These are phyloP conservation scores for Rhodamnia argentea DNA, from an alignment of 345 rosid genomes.

Conservation along the genomic window DNA sequence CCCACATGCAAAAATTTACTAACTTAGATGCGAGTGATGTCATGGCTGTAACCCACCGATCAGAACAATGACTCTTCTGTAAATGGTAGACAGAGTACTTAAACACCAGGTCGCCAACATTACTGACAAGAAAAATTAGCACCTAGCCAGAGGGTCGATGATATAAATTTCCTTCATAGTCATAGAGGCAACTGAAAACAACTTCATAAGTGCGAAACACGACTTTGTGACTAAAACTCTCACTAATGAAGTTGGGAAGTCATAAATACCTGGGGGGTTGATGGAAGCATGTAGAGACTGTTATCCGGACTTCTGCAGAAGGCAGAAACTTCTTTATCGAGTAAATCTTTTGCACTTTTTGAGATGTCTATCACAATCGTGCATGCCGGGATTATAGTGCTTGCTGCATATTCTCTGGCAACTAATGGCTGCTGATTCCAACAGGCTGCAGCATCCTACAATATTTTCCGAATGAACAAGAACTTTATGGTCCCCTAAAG, in stretches of 20 bases:
- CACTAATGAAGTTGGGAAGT: not conserved
- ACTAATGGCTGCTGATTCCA: constrained; percentile 89
- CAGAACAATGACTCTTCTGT: not conserved
- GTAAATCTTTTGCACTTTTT: constrained; percentile 66
- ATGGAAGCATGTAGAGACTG: constrained; percentile 84
- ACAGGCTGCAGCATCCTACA: constrained; percentile 73
- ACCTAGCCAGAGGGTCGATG: not conserved
- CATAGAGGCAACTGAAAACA: not conserved
- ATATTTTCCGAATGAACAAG: not conserved
- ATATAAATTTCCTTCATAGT: not conserved
- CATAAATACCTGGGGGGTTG: constrained; percentile 67
- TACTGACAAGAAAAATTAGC: not conserved
- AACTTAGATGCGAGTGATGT: not conserved
- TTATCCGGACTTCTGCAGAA: constrained; percentile 82
- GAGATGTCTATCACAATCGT: constrained; percentile 59
- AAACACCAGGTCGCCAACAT: not conserved
- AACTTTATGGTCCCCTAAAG: not conserved
- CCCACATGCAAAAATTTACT: not conserved
- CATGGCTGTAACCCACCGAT: not conserved
- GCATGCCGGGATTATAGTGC: constrained; percentile 80
- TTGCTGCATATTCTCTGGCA: constrained; percentile 79
- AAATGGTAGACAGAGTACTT: not conserved
- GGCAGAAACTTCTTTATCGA: constrained; percentile 74
- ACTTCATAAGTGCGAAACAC: not conserved
- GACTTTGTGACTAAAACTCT: not conserved